Evolutionary conservation across 2,329 filamentous ascomycete species (phyloP), one percentile per base, ranked within the genome.

Genomic region (Diaporthe destruens): DNA sequence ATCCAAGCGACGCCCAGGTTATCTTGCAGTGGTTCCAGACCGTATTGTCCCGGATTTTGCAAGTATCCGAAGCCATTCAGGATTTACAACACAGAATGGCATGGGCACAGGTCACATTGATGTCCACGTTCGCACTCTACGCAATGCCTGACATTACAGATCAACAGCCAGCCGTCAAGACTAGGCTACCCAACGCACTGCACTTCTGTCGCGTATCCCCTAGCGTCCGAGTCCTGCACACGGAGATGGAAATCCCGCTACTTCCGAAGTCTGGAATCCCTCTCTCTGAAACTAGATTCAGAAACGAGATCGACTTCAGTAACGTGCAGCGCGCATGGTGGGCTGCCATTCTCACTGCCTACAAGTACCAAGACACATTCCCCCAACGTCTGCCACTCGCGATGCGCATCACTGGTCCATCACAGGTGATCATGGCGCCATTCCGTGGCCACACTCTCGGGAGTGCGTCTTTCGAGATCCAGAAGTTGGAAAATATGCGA

Each of bases 171-270:
- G 18, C 59, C 8, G 80, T 83, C 72, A 85, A 84, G 75, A 83
- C 83, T 1, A 78, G 80, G 20, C 77, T 87, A 0, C 82, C 84
- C 4, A 82, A 87, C 73, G 85, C 81, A 1, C 75, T 86, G 32
- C 85, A 87, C 76, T 87, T 86, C 77, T 81, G 84, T n/a, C 81
- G 85, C 7, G 85, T 83, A 0, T 80, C 83, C 51, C 84, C 86
- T 75, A 86, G 86, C 74, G 82, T 85, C 77, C 78, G 84, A 0
- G 84, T 85, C n/a, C 80, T 83, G 7, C 83, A 86, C 71, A 76
- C 84, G 18, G 84, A 85, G 74, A 79, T 85, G 42, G 80, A 85
- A 74, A 85, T 86, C 36, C 85, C 85, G 0, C 79, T 86, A 6
- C 82, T 81, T 6, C 77, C 81, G 0, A 77, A 76, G 42, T 71